Evolutionary conservation across 805 yeast genomes (phyloP).

Genomic region (Zygoascus ofunaensis): DNA sequence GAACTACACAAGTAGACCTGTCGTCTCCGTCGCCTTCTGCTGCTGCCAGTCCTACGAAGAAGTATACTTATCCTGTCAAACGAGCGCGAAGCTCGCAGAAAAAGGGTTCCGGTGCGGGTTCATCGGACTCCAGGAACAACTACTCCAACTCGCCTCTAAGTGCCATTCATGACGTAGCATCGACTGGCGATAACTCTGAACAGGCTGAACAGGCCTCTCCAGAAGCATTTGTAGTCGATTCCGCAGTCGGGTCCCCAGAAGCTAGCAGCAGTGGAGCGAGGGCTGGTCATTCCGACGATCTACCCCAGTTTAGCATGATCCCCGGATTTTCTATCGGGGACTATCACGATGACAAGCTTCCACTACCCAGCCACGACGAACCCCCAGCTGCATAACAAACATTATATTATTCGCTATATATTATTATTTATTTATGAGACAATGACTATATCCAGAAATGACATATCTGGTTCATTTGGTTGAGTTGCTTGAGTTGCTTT

Average conservation of each 20-base stretch:
- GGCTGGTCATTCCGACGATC: constrained; percentile 1
- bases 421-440: too few species aligned
- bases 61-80: constrained; percentile 3
- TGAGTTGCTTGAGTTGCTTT: too few species aligned
- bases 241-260: too few species aligned
- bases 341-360: constrained; percentile 37
- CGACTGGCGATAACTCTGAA: not conserved
- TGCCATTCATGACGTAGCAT: not conserved
- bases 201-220: not conserved
- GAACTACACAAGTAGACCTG: not conserved
- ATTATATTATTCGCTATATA: too few species aligned
- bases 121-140: not conserved
- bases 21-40: constrained; percentile 1
- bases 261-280: not conserved
- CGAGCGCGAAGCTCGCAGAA: not conserved
- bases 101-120: not conserved
- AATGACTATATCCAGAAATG: too few species aligned
- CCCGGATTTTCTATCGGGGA: constrained; percentile 40
- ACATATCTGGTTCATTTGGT: too few species aligned
- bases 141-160: not conserved
- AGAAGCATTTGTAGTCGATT: too few species aligned
- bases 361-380: constrained; percentile 5
- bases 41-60: not conserved
- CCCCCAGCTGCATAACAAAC: too few species aligned
- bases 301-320: constrained; percentile 31